Base-by-base conservation (phyloP, 139 green algal species). In the Mesostigma viride region DNA sequence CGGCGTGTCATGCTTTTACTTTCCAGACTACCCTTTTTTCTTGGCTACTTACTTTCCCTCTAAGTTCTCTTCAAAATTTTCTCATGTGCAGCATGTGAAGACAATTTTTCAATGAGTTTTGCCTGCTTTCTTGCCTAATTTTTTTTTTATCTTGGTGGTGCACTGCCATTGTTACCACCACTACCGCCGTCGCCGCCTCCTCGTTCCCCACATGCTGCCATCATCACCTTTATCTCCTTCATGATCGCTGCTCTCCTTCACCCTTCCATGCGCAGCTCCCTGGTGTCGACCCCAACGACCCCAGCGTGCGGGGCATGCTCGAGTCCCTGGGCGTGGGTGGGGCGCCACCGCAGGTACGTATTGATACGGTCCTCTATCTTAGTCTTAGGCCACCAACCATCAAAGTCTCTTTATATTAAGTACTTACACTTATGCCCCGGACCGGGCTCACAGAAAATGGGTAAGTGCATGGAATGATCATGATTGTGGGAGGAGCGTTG, bases 271-370 rank as follows among this genome's bases (percentile, higher is more conserved):
- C 2, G 62, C 44, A 64, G 40, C 44, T 75, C 27, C 68, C 68
- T 47, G 68, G 68, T 6, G 68, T 75, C 5, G 63, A 75, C 30
- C 68, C 68, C 11, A 62, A 75, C 57, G 68, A 75, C 35, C 64
- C 68, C 17, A 26, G 27, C 14, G 68, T 75, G 3, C 30, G 59
- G 27, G 59, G 72, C 22, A 27, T 73, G 6, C 35, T 73, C 14
- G 67, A 61, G 47, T 69, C 56, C 46, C 20, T 72, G 4, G 4
- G 57, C 22, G 45, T 56, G 45, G 20, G 22, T 22, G 45, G 22
- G 20, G 45, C 22, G 22, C 22, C 45, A 28, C 22, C 22, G 45
- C 45, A 56, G 45, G 45, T 28, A 56, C 22, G 20, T 22, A 28
- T 56, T 22, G 22, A 28, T 56, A 22, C 22, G 45, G 20, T 22